Evolutionary conservation across 2,329 filamentous ascomycete species (phyloP), one percentile per base, ranked within the genome.

Genomic region (Claviceps sorghi): DNA sequence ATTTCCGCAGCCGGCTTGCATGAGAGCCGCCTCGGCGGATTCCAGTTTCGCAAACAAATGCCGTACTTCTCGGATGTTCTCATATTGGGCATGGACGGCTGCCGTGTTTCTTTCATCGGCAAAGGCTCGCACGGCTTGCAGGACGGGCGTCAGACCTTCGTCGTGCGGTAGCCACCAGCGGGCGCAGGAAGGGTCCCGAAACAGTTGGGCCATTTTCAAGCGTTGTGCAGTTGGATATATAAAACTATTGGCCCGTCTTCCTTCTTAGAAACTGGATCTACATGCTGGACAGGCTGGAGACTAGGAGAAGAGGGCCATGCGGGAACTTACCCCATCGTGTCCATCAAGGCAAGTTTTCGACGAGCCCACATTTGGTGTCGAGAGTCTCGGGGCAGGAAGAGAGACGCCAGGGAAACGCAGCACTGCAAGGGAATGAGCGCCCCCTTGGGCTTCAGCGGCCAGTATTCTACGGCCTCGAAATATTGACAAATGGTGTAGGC

Each of bases 91-190:
- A 19, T 76, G 74, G n/a, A 74, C 71, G 0, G 77, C 78, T 21
- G 73, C 79, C 8, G 77, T 71, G 54, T 80, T 86, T 48, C 88
- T 79, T 57, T 93, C 87, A 59, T 87, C 82, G 30, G 89, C 87
- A 67, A 95, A 90, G 43, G 80, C 78, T 21, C 90, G 84, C 55
- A 95, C 82, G 51, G 79, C 84, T 50, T 82, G 83, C 51, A 96
- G 75, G 43, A 94, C 79, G 0, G 79, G 78, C 11, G 79, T 83
- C 60, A 86, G 86, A 1, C 79, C 81, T 69, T 91, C 85, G 56
- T 88, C 80, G 64, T 93, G 78, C 2, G 89, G 87, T 2, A 96
- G 77, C 93, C 93, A 98, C 88, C 89, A 96, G 53, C 83, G 76
- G 45, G 79, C 79, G 51, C 89, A 80, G 21, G 83, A 80, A 15